Conservation (phyloP, 306 rosid genomes). For the Lathyrus sativus region DNA sequence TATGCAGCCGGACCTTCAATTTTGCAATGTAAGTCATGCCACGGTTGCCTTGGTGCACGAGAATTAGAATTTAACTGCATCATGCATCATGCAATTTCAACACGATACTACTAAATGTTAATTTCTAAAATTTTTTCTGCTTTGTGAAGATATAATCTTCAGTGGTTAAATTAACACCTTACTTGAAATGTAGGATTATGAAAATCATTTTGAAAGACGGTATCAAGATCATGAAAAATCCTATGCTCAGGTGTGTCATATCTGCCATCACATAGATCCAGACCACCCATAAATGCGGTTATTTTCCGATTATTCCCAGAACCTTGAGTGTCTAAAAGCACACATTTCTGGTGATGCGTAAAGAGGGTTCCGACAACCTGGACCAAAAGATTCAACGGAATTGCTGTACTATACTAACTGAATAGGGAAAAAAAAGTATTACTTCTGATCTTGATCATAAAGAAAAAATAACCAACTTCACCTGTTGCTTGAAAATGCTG, state of each 20-base stretch:
- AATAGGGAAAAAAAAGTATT: neutral
- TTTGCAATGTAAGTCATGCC: conserved; percentile 65
- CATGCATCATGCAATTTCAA: conserved; percentile 34
- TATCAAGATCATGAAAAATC: conserved; percentile 53
- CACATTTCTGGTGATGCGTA: conserved; percentile 82
- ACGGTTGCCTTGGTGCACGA: conserved; percentile 66
- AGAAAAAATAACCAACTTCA: neutral
- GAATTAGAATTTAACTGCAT: conserved; percentile 42
- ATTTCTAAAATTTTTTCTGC: neutral
- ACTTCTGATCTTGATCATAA: neutral
- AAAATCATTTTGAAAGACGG: conserved; percentile 58
- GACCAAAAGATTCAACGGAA: conserved; percentile 39
- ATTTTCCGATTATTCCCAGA: conserved; percentile 61
- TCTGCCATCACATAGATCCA: conserved; percentile 79
- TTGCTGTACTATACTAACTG: neutral
- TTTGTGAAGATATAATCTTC: neutral
- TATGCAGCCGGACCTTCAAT: conserved; percentile 85
- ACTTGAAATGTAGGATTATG: conserved; percentile 73
- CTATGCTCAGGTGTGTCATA: conserved; percentile 81
- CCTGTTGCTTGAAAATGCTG: conserved; percentile 86
- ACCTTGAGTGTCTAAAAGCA: conserved; percentile 62
- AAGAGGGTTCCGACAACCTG: conserved; percentile 85
- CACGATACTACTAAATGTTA: neutral
- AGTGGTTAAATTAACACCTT: conserved; percentile 34
- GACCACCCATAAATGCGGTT: conserved; percentile 73